Evolutionary conservation across 306 rosid species (phyloP), one percentile per base, ranked within the genome.

Genomic region (Sophora flavescens): DNA sequence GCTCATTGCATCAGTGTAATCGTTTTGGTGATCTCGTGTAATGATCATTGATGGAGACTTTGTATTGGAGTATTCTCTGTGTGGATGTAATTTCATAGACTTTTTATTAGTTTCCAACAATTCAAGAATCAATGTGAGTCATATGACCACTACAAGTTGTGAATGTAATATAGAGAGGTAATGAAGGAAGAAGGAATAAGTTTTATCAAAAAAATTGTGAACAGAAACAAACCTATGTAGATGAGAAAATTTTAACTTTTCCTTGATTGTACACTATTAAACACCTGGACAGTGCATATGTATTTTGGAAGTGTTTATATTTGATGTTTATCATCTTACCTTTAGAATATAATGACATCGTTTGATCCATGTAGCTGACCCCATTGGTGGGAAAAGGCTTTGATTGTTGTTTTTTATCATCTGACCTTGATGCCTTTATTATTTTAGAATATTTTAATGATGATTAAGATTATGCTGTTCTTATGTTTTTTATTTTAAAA

Each of bases 41-140:
- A 17, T 63, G 22, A 22, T 68, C 2, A 51, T 39, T 38, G 4
- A 17, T 41, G 52, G 48, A 81, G 60, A 28, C 9, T 50, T 58
- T 36, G 8, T 15, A 60, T 32, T 59, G 9, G 30, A 45, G 32
- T 68, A 61, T 75, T 61, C 59, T 68, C 6, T 18, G 56, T 75
- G 9, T 18, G 56, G 18, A 60, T 13, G 42, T 69, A 48, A 48
- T 78, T 65, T 65, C 58, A 4, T 68, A 8, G 12, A 6, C 30
- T 13, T 33, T 38, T 22, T 10, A 14, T 28, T 47, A 13, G 14
- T 28, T n/a, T 39, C 8, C 17, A 42, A 41, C 16, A 39, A 17
- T 45, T 18, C 53, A 17, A n/a, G 33, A 15, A 51, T 18, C 5
- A 3, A 6, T 2, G 42, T 32, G n/a, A n/a, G n/a, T n/a, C n/a